Percentiles rank a stretch among this genome's conserved stretches.
These are phyloP conservation scores for Nigrograna mackinnonii DNA, from an alignment of 2,329 filamentous ascomycete genomes.

Conservation along the genomic window DNA sequence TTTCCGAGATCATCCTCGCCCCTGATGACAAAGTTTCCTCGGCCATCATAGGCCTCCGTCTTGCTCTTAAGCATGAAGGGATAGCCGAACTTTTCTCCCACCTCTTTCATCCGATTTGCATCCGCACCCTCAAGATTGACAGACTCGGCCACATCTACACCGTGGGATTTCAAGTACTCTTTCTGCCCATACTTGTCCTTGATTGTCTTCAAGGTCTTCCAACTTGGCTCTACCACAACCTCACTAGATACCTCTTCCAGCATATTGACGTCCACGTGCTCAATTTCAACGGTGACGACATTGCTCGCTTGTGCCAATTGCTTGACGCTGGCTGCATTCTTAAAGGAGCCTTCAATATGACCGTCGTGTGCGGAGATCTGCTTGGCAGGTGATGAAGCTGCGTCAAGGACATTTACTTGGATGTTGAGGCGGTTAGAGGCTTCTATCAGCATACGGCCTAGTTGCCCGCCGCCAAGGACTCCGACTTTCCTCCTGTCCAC, in stretches of 20 bases:
- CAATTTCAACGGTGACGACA: conserved; percentile 90
- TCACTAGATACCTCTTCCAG: conserved; percentile 77
- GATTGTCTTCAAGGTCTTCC: conserved; percentile 83
- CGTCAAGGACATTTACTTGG: conserved; percentile 78
- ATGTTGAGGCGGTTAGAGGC: conserved; percentile 80
- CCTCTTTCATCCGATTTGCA: conserved; percentile 63
- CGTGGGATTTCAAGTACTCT: conserved; percentile 69
- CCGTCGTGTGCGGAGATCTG: conserved; percentile 76
- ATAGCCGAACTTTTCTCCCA: conserved; percentile 70
- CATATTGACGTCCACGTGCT: conserved; percentile 90
- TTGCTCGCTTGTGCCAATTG: conserved; percentile 77
- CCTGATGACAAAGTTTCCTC: conserved; percentile 71
- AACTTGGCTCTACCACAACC: conserved; percentile 74
- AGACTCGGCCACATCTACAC: conserved; percentile 74
- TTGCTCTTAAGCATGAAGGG: conserved; percentile 93
- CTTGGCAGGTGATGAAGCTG: conserved; percentile 76
- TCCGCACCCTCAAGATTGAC: conserved; percentile 65
- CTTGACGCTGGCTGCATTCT: conserved; percentile 76
- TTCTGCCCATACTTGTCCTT: conserved; percentile 96
- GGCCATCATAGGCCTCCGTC: conserved; percentile 91
- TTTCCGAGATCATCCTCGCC: conserved; percentile 62
- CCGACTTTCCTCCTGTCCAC: conserved; percentile 38
- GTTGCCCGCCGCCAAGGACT: conserved; percentile 53
- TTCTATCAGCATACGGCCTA: conserved; percentile 93
- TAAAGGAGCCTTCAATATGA: conserved; percentile 87